Evolutionary conservation across 768 basidiomycete species (phyloP).

Genomic region (Mycena belliarum): DNA sequence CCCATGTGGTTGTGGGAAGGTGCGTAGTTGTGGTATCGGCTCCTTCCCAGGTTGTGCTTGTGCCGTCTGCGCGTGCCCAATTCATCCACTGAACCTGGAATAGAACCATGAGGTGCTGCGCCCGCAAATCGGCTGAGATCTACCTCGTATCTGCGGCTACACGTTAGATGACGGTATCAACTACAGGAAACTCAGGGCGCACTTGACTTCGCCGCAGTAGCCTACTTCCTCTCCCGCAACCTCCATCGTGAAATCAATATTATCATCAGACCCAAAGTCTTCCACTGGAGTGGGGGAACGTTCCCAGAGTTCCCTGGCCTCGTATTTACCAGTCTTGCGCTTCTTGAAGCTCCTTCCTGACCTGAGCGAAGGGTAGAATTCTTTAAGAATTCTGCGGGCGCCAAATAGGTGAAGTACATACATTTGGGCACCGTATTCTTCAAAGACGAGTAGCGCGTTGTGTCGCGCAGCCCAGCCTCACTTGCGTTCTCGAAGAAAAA

Average conservation of each 20-base stretch:
- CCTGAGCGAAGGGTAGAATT: too few species aligned
- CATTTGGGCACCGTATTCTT: too few species aligned
- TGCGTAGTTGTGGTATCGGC: background rate
- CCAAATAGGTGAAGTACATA: too few species aligned
- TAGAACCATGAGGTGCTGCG: background rate
- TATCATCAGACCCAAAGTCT: conserved; percentile 2
- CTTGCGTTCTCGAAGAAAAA: too few species aligned
- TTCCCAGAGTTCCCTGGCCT: background rate
- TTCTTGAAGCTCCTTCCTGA: background rate
- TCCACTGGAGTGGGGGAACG: conserved; percentile 8
- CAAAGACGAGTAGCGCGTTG: too few species aligned
- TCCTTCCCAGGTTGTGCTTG: conserved; percentile 15
- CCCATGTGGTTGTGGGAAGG: conserved; percentile 6
- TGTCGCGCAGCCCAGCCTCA: too few species aligned
- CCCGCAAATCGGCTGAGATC: background rate
- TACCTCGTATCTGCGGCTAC: conserved; percentile 11
- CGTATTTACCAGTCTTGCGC: background rate
- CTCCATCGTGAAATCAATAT: background rate
- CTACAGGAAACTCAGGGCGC: background rate
- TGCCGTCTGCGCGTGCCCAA: conserved; percentile 14
- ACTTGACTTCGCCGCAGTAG: conserved; percentile 2
- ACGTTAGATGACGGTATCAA: background rate
- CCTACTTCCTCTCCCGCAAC: conserved; percentile 14
- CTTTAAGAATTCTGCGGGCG: too few species aligned
- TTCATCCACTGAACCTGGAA: conserved; percentile 4